Base-by-base conservation (phyloP, 257 asterid genomes). In the Prunella vulgaris region DNA sequence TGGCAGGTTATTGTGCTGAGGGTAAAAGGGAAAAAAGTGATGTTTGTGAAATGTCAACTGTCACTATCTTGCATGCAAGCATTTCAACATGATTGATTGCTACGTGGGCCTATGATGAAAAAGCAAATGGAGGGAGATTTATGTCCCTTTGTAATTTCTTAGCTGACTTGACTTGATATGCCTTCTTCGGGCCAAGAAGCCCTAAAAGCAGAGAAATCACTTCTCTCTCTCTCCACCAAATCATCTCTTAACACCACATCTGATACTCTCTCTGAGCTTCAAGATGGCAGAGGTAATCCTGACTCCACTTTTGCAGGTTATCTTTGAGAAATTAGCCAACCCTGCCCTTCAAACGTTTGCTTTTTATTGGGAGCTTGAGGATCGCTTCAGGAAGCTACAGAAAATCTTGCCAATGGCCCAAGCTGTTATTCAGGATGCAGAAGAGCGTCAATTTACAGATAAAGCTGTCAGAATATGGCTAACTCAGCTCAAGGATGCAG, bases 251-350 rank as follows among this genome's bases (percentile, higher is more conserved):
- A n/a, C 48, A n/a, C 15, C 48, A 40, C 48, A 40, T 40, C n/a
- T 40, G 48, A 38, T n/a, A 18, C 54, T 22, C 30, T 40, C 48
- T 40, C 48, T 40, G 48, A 40, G 57, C 75, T 28, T 40, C 14
- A 57, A 65, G 42, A 70, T 76, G 76, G 72, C 73, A 30, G 68
- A 70, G 24, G 46, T 76, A n/a, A 48, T 76, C 67, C 33, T 76
- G 66, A 12, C 71, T 56, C 76, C 76, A 18, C 63, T 70, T 63
- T 33, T 76, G 54, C 73, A 76, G 58, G 76, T 76, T 17, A 25
- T 76, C n/a, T 30, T 63, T 15, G 80, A 76, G 37, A 76, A 70
- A 61, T 21, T 76, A 57, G 76, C 69, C 38, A 21, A 52, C 59
- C 80, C 73, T 12, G 24, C 62, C 18, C 40, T 69, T 37, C 66